Conservation (phyloP, 306 rosid species). For the Castanopsis chinensis region DNA sequence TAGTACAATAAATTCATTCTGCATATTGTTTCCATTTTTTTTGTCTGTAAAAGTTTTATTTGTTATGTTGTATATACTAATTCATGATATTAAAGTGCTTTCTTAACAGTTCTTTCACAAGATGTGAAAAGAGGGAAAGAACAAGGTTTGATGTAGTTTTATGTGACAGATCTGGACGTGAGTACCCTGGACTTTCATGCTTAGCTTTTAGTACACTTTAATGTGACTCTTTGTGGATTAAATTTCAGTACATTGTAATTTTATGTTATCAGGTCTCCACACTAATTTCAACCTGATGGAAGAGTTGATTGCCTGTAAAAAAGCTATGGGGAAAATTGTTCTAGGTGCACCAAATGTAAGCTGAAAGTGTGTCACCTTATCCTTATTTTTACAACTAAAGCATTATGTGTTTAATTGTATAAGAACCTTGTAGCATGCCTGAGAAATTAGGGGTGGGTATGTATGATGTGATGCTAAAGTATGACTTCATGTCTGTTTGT, state of each 20-base stretch:
- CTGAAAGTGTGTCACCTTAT: not conserved
- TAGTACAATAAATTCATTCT: slow-evolving; percentile 6
- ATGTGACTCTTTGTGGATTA: slow-evolving; percentile 7
- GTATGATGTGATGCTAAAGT: not conserved
- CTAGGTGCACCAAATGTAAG: slow-evolving; percentile 92
- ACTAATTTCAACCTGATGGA: slow-evolving; percentile 97
- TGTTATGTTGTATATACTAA: slow-evolving; percentile 27
- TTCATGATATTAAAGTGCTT: slow-evolving; percentile 42
- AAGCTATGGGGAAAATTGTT: slow-evolving; percentile 71
- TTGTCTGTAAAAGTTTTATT: not conserved
- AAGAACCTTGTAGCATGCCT: slow-evolving; percentile 12
- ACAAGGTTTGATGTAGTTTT: slow-evolving; percentile 78
- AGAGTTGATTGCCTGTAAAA: slow-evolving; percentile 93
- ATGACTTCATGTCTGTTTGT: not conserved
- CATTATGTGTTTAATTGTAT: not conserved
- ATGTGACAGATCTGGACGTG: slow-evolving; percentile 96
- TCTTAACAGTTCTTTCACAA: slow-evolving; percentile 79
- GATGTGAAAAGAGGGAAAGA: slow-evolving; percentile 91
- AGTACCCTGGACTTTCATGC: slow-evolving; percentile 31
- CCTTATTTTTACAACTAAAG: not conserved
- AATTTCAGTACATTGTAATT: slow-evolving; percentile 11
- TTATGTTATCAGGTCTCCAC: slow-evolving; percentile 73
- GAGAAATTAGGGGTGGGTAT: not conserved
- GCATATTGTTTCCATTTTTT: slow-evolving; percentile 1
- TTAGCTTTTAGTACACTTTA: slow-evolving; percentile 18